Base-by-base conservation (phyloP, 768 basidiomycete genomes). In the Butyriboletus loyo region DNA sequence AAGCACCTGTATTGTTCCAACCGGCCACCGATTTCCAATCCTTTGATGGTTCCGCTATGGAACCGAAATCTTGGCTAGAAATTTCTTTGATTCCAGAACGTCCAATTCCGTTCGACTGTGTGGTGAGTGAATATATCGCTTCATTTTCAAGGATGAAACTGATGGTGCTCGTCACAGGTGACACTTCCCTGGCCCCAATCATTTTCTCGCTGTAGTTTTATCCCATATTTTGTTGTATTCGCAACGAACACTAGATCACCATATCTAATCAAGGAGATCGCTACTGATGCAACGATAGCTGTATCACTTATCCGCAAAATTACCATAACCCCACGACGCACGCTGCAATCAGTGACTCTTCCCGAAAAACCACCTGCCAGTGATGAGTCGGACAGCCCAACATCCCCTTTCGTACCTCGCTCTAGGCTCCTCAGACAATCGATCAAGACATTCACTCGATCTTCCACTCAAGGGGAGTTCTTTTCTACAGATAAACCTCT, bases 161-260 rank as follows among this genome's bases (percentile, higher is more conserved):
- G 38, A 52, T 41, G 35, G 45, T 47, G 27, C 24, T 34, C 30
- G 32, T 51, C 31, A 48, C 27, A 63, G 87, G 74, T 87, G 21
- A 86, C 86, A 47, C 68, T 89, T 28, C 87, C 87, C 21, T 77
- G 77, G 24, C 76, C 80, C 15, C 73, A 80, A 13, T 78, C 77
- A 5, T 87, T 87, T 69, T 75, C 81, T 58, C 85, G 87, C 27
- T 66, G 76, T 24, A 76, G 76, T 17, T 78, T 77, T n/a, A 78
- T 89, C 54, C 81, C 86, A 13, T 88, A 83, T 61, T 89, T 83
- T 60, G 84, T 87, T 46, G 83, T 88, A 27, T 88, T 88, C 68
- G 80, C 81, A 10, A 87, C 87, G 28, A 79, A 69, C 8, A 80
- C 83, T 17, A 74, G 81, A 36, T 84, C 82, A 17, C 66, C 74